Evolutionary conservation across 495 filamentous ascomycete genomes (phyloP).

Genomic region (Aspergillus indologenus): DNA sequence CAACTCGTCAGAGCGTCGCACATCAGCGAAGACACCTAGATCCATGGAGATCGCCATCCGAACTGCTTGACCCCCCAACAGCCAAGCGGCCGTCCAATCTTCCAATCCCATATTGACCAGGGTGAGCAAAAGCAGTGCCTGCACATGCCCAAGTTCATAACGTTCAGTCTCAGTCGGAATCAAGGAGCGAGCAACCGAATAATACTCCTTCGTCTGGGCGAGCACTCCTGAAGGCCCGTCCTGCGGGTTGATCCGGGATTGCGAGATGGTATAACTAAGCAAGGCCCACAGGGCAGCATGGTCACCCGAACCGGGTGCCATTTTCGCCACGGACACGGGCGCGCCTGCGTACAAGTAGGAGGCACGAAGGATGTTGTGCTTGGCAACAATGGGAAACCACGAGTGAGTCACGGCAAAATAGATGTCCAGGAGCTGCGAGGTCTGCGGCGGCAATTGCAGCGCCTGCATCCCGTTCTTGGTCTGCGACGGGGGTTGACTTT

Average conservation of each 20-base stretch:
- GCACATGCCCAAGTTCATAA: constrained; percentile 59
- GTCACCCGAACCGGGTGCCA: constrained; percentile 47
- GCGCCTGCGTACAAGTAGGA: constrained; percentile 51
- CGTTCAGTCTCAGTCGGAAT: constrained; percentile 57
- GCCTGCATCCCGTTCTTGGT: constrained; percentile 18
- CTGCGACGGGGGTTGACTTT: constrained; percentile 14
- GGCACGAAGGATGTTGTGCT: constrained; percentile 59
- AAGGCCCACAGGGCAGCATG: constrained; percentile 65
- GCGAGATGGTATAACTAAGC: constrained; percentile 53
- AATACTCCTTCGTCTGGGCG: constrained; percentile 45
- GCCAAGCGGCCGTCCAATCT: constrained; percentile 55
- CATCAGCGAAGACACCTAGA: constrained; percentile 30
- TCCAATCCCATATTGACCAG: constrained; percentile 57
- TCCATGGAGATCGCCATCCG: constrained; percentile 54
- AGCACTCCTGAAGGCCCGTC: constrained; percentile 21
- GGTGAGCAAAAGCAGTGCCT: constrained; percentile 60
- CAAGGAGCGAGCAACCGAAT: constrained; percentile 54
- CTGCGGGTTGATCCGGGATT: constrained; percentile 30
- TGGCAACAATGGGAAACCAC: constrained; percentile 71
- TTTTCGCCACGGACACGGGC: constrained; percentile 39
- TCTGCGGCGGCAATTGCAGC: constrained; percentile 54
- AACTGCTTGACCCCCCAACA: constrained; percentile 60
- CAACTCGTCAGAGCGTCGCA: constrained; percentile 37
- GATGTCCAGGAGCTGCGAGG: constrained; percentile 64
- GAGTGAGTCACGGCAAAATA: constrained; percentile 71